Evolutionary conservation across 108 stramenopile genomes (phyloP), one percentile per base, ranked within the genome.

Genomic region (Skeletonema tropicum): DNA sequence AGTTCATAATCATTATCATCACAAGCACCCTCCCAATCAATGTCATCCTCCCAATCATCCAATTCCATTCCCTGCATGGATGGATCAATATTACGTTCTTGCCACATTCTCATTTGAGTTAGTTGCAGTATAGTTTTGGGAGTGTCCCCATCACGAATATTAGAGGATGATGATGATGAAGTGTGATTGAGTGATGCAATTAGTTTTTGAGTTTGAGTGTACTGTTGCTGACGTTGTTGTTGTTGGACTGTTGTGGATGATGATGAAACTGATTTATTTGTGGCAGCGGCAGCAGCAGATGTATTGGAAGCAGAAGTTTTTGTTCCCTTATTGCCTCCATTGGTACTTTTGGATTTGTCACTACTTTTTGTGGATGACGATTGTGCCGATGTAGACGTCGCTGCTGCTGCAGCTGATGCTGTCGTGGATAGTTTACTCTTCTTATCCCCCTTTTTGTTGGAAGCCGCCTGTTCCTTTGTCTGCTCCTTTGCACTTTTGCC

Each of bases 21-120:
- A 39, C 68, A 63, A 41, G 71, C 86, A 33, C 90, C 92, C 45
- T 87, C 86, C 94, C 94, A 96, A 64, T 91, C 70, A 48, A 96
- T 92, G 48, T 87, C 75, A 31, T 78, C 77, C 76, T 96, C 94
- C 94, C 94, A 96, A 69, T 96, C 83, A 10, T 82, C 87, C 25
- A 93, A 68, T 62, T 90, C 85, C 15, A 96, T 70, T 42, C 89
- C 82, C 76, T 91, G 90, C 74, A 96, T 90, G 4, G 52, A 23
- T 9, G 89, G 76, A 14, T 84, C 63, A 32, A 89, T 62, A 13
- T 68, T 48, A 17, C 21, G 12, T 32, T 82, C 83, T 59, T 86
- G 71, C 79, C 67, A 77, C 66, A 38, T 75, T 57, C 82, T 66
- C 73, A 75, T 63, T 60, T 61, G 60, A 2, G 72, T 31, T 29